Evolutionary conservation across 345 rosid genomes (phyloP), one percentile per base, ranked within the genome.

Genomic region (Physaria fendleri): DNA sequence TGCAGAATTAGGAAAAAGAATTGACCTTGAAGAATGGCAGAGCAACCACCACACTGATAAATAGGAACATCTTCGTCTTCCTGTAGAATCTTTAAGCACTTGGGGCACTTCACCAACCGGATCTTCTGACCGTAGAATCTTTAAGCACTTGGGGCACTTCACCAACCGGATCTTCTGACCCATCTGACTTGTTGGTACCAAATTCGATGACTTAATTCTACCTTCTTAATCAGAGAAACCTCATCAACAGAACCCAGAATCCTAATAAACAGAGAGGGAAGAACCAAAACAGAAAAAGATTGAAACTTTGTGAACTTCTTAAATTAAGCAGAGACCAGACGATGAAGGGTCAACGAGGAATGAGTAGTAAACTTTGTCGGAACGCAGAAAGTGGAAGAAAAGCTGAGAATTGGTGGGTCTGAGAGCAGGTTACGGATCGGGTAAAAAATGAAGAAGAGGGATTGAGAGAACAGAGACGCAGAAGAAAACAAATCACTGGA

Each of bases 101-200:
- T 82, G 5, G 97, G 97, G 39, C 97, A 87, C 51, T 52, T 76
- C 62, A 90, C 96, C 1, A 90, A 34, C 56, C 91, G 82, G 68
- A 79, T 32, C 56, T n/a, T n/a, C n/a, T n/a, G n/a, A n/a, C 2
- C 66, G 78, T 65, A 90, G 94, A 71, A 87, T 48, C 56, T 47
- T 21, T 5, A 44, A 28, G 50, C 97, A 87, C 50, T 66, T 82
- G 5, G 97, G 97, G 39, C 97, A 87, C 51, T 52, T 76, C 62
- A 90, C 96, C 1, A 90, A 34, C 56, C 91, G 82, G 68, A 79
- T 32, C 56, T 71, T 74, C 27, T 72, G 62, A 56, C 65, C 42
- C 7, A 53, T 17, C 65, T 41, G 62, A 23, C 71, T 47, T 56
- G 59, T 73, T 64, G 38, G n/a, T 49, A 38, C 52, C 44, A 40